Conservation (phyloP, 495 filamentous ascomycete genomes). For the Aspergillus nanangensis region DNA sequence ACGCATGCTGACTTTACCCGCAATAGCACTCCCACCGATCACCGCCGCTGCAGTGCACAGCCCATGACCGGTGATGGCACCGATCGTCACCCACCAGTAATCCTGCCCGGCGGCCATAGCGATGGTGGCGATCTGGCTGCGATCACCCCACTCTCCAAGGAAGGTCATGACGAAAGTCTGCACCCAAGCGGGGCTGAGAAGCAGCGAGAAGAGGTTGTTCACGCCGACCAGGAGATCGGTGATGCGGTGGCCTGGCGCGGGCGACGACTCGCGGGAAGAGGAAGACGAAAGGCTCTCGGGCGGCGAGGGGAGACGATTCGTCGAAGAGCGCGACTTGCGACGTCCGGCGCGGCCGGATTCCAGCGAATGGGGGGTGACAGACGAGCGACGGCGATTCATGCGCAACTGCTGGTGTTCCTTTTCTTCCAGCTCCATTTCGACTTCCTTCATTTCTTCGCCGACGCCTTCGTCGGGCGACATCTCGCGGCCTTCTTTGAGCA, state of each 20-base stretch:
- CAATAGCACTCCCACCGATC: slow-evolving; percentile 85
- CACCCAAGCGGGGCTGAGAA: slow-evolving; percentile 94
- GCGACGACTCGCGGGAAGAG: slow-evolving; percentile 56
- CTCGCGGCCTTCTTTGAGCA: slow-evolving; percentile 80
- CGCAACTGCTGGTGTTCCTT: slow-evolving; percentile 69
- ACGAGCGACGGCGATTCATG: slow-evolving; percentile 49
- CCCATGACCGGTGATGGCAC: slow-evolving; percentile 81
- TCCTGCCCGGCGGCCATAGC: slow-evolving; percentile 98
- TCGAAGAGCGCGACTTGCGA: slow-evolving; percentile 42
- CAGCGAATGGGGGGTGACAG: slow-evolving; percentile 46
- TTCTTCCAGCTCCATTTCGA: slow-evolving; percentile 91
- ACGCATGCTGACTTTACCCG: slow-evolving; percentile 89
- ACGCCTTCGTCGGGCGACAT: slow-evolving; percentile 89
- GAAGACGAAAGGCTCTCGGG: slow-evolving; percentile 52
- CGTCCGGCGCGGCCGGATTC: slow-evolving; percentile 44
- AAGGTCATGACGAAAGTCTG: slow-evolving; percentile 99
- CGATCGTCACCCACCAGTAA: slow-evolving; percentile 97
- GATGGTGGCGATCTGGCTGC: slow-evolving; percentile 96
- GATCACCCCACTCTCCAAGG: slow-evolving; percentile 95
- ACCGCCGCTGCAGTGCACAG: slow-evolving; percentile 93
- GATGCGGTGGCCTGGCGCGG: slow-evolving; percentile 33
- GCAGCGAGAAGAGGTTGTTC: slow-evolving; percentile 79
- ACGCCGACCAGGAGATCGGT: slow-evolving; percentile 55
- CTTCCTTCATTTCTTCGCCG: slow-evolving; percentile 92
- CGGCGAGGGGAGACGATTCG: slow-evolving; percentile 49